Conservation (phyloP, 371 early-diverging fungal genomes). For the Circinella minor region DNA sequence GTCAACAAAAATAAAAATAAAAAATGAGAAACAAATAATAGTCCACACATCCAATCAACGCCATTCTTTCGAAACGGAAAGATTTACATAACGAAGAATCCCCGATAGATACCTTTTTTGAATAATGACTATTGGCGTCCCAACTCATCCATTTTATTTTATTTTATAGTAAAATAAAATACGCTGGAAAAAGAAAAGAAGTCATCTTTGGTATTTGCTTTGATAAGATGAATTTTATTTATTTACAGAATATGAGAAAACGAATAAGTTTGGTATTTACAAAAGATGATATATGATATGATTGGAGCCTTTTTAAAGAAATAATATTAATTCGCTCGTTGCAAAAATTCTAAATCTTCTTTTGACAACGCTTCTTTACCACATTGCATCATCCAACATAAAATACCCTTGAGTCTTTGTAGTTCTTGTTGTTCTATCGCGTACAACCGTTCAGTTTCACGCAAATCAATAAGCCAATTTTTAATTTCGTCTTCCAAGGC, state of each 20-base stretch:
- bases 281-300: neutral
- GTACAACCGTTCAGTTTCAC: neutral
- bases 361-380: slow-evolving; percentile 3
- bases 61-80: neutral
- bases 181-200: too few species aligned
- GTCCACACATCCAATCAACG: slow-evolving; percentile 2
- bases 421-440: neutral
- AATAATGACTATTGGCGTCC: too few species aligned
- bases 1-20: neutral
- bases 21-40: slow-evolving; percentile 3
- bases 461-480: slow-evolving; percentile 10
- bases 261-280: neutral
- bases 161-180: too few species aligned
- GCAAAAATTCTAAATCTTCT: neutral
- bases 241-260: too few species aligned
- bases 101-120: too few species aligned
- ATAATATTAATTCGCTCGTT: neutral
- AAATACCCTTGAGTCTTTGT: neutral
- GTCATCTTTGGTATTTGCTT: too few species aligned
- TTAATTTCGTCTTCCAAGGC: slow-evolving; percentile 12
- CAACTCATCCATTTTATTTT: too few species aligned
- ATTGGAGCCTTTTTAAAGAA: neutral
- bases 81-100: neutral
- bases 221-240: too few species aligned
- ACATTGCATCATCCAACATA: neutral